Percentiles rank a stretch among this genome's conserved stretches.
Evolutionary conservation across 192 early-diverging fungal genomes (phyloP).

Genomic region (Rhizophagus sp.): DNA sequence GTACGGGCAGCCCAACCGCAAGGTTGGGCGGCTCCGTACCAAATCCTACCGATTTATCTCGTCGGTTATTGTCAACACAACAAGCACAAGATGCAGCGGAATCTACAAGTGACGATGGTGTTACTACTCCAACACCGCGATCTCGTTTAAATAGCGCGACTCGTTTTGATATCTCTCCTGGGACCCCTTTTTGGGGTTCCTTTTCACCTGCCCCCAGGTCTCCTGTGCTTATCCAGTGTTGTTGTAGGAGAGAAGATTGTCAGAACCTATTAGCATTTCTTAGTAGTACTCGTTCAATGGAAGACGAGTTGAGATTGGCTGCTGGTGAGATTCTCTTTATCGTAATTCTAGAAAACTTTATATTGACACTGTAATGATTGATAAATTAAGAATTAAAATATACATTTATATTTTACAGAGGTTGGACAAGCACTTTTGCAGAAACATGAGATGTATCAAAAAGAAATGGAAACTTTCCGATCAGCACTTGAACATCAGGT

Average conservation of each 20-base stretch:
- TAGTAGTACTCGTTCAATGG: conserved; percentile 30
- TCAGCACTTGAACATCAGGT: conserved; percentile 41
- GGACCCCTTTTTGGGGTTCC: conserved; percentile 6
- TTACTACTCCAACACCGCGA: not conserved
- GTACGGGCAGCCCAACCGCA: not conserved
- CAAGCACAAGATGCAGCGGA: not conserved
- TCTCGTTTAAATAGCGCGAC: conserved; percentile 14
- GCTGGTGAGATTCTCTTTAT: conserved; percentile 35
- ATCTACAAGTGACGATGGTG: conserved; percentile 1
- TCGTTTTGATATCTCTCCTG: conserved; percentile 2
- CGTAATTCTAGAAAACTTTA: no score
- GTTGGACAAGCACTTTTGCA: conserved; percentile 46
- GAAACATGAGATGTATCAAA: conserved; percentile 40
- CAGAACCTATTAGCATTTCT: conserved; percentile 9
- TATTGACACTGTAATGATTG: no score
- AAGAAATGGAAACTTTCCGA: conserved; percentile 33
- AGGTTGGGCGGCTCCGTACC: not conserved
- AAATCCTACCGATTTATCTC: conserved; percentile 13
- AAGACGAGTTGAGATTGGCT: conserved; percentile 43
- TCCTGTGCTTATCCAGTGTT: conserved; percentile 28
- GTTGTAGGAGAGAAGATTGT: conserved; percentile 34
- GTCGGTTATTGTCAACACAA: not conserved
- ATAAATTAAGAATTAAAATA: not conserved
- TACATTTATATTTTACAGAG: conserved; percentile 29
- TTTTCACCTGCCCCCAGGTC: conserved; percentile 20